A percentile compares a stretch with the other conserved stretches of the same genome.
These are phyloP conservation scores for Moniliella sp. DNA, from an alignment of 1,284 basidiomycete genomes.

Conservation along the genomic window DNA sequence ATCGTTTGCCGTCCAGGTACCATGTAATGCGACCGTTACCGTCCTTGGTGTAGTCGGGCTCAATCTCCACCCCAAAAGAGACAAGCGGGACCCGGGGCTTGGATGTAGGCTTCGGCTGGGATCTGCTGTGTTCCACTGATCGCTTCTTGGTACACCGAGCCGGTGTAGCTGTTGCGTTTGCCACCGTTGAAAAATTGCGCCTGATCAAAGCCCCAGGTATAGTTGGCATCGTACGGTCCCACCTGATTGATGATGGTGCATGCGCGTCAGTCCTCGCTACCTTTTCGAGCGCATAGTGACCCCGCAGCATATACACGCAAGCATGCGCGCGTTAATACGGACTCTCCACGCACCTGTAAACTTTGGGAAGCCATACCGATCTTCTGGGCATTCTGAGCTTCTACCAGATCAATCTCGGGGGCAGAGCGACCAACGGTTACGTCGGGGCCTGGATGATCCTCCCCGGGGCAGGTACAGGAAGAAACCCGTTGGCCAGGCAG, in stretches of 20 bases:
- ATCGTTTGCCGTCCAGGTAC: slow-evolving; percentile 6
- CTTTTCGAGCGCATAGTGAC: slow-evolving; percentile 5
- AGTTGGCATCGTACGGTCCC: slow-evolving; percentile 2
- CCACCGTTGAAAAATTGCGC: neutral
- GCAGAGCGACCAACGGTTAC: slow-evolving; percentile 4
- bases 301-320: slow-evolving; percentile 6
- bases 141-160: slow-evolving; percentile 3
- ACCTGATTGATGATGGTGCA: slow-evolving; percentile 2
- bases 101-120: slow-evolving; percentile 3
- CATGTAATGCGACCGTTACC: slow-evolving; percentile 4
- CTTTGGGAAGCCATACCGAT: slow-evolving; percentile 1
- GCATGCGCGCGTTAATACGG: too few species aligned
- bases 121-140: slow-evolving; percentile 2
- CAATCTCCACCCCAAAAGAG: slow-evolving; percentile 4
- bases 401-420: slow-evolving; percentile 6
- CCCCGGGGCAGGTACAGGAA: slow-evolving; percentile 6
- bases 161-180: neutral
- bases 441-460: slow-evolving; percentile 7
- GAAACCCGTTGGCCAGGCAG: slow-evolving; percentile 6
- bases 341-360: too few species aligned
- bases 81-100: slow-evolving; percentile 2
- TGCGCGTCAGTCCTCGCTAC: slow-evolving; percentile 3
- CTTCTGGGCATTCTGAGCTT: slow-evolving; percentile 6
- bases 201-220: neutral
- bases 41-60: slow-evolving; percentile 5